Evolutionary conservation across 495 filamentous ascomycete genomes (phyloP), one percentile per base, ranked within the genome.

Genomic region (Podospora pseudocomata): DNA sequence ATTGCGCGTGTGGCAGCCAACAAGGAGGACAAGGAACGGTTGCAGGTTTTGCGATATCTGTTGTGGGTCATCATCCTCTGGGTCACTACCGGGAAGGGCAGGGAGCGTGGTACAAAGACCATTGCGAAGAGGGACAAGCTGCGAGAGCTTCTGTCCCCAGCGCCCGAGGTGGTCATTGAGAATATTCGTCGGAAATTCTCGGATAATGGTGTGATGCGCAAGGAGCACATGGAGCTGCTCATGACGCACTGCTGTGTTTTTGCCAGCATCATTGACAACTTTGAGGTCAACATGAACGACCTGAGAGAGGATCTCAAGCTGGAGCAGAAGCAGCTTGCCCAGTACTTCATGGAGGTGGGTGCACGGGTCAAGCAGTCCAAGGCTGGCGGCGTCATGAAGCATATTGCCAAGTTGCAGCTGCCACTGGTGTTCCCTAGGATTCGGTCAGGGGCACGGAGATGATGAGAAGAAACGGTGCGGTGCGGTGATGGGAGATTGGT

Each of bases 281-380:
- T 89, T 70, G 87, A 89, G 57, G 90, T 92, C 27, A 91, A 97
- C 76, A 88, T 88, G 13, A 83, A 84, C 26, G 87, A 93, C 73
- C 79, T 98, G 68, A 86, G 88, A 67, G 87, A 91, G 60, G 95
- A 99, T 75, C 80, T 99, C 58, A 84, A 85, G 67, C 72, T 97
- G 34, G 91, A 95, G 69, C 85, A 86, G 64, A 86, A 84, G 71
- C 82, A 86, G 73, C 80, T 91, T 60, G 76, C 68, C 19, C 80
- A 86, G 69, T 94, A 93, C 74, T 97, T 94, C 83, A 78, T 82
- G 39, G 94, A 97, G 75, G 85, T 99, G 72, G 95, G 95, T 2
- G 94, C 91, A 32, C 83, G 80, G 68, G 78, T 89, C 18, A 81
- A 69, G 69, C 77, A 81, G 61, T 72, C 80, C 53, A 84, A 82